A percentile compares a stretch with the other conserved stretches of the same genome.
Evolutionary conservation across 306 rosid genomes (phyloP).

Genomic region (Trifolium fragiferum): DNA sequence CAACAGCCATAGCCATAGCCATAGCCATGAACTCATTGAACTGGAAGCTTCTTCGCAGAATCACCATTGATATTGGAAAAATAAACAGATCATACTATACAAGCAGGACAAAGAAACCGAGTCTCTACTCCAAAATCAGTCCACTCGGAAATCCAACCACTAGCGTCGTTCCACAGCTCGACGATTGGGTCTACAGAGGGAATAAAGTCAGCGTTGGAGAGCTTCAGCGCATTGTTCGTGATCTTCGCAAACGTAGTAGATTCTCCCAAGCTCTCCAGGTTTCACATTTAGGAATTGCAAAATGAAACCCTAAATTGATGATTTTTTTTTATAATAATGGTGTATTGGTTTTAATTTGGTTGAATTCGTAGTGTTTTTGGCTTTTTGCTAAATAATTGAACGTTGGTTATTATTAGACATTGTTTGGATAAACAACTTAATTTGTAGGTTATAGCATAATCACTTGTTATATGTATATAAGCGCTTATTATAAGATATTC

Average conservation of each 20-base stretch:
- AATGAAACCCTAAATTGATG: neutral
- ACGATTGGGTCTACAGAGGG: slow-evolving; percentile 76
- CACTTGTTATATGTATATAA: too few relatives aligned
- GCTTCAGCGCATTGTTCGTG: slow-evolving; percentile 80
- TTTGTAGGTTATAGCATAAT: too few relatives aligned
- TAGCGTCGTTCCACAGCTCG: slow-evolving; percentile 64
- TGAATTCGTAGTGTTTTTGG: neutral
- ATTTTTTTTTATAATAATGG: neutral
- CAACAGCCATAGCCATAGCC: slow-evolving; percentile 21
- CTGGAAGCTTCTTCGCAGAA: slow-evolving; percentile 51
- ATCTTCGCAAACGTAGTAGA: slow-evolving; percentile 81
- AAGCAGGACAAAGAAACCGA: slow-evolving; percentile 58
- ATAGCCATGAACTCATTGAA: slow-evolving; percentile 59
- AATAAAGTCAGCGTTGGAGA: slow-evolving; percentile 68
- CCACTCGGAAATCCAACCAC: slow-evolving; percentile 65
- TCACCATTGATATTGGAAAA: slow-evolving; percentile 32
- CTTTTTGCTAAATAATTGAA: neutral
- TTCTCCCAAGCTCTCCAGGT: slow-evolving; percentile 84
- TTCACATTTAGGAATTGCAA: neutral
- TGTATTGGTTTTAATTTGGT: neutral
- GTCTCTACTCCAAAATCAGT: slow-evolving; percentile 68
- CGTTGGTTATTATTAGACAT: too few relatives aligned
- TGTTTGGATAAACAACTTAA: too few relatives aligned
- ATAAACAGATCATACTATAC: slow-evolving; percentile 66
- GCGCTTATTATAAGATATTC: too few relatives aligned